Percentiles rank a stretch among this genome's conserved stretches.
These are phyloP conservation scores for Climacium dendroides DNA, from an alignment of 225 moss, liverwort and hornwort genomes.

Conservation along the genomic window DNA sequence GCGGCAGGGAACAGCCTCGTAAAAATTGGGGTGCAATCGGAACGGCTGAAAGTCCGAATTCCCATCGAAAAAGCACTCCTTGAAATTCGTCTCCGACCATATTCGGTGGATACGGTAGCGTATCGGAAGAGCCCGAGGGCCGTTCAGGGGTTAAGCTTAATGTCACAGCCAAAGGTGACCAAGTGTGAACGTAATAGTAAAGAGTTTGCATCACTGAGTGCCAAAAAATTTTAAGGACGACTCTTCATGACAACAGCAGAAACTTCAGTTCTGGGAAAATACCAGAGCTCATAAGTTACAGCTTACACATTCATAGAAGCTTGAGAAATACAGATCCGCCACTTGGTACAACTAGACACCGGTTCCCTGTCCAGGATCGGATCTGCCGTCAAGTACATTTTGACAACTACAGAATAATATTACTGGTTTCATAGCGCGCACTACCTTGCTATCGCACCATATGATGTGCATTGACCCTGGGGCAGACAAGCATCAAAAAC, in stretches of 20 bases:
- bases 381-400: neutral
- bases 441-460: neutral
- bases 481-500: neutral
- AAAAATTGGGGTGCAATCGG: no score
- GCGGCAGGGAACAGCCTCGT: no score
- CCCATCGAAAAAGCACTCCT: no score
- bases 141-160: no score
- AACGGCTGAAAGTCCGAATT: no score
- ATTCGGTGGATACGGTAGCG: no score
- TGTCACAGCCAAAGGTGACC: neutral
- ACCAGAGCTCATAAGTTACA: neutral
- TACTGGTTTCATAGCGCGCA: neutral
- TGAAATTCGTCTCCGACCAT: no score
- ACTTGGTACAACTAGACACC: neutral
- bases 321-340: neutral
- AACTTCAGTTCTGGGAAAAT: neutral
- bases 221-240: neutral
- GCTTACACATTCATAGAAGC: neutral
- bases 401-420: neutral
- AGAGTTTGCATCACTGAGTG: neutral
- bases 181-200: neutral
- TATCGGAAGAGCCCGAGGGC: no score
- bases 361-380: neutral
- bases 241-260: neutral
- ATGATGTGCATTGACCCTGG: neutral